Conservation (phyloP, 2,329 filamentous ascomycete species). For the Colletotrichum shisoi region DNA sequence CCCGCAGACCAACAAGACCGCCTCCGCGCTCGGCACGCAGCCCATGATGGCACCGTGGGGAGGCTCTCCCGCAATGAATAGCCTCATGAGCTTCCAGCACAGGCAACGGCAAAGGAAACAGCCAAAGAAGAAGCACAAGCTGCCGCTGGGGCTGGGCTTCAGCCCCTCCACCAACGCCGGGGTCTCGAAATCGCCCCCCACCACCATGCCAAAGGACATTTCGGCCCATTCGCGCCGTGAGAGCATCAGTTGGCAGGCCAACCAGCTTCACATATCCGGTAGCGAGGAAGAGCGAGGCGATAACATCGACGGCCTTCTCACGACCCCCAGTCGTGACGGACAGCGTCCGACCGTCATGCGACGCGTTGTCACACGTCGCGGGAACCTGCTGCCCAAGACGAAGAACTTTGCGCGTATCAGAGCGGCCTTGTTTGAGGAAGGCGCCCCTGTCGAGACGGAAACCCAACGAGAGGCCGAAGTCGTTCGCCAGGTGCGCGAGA, state of each 20-base stretch:
- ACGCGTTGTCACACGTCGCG: conserved; percentile 82
- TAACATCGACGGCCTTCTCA: conserved; percentile 57
- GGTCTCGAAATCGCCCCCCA: conserved; percentile 78
- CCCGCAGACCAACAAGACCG: conserved; percentile 74
- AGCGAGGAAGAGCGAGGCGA: conserved; percentile 78
- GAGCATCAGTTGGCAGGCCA: conserved; percentile 88
- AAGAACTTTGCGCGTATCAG: conserved; percentile 94
- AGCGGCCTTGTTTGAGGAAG: conserved; percentile 87
- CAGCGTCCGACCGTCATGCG: conserved; percentile 77
- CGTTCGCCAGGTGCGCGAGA: conserved; percentile 92
- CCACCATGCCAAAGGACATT: conserved; percentile 49
- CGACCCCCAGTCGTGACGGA: conserved; percentile 59
- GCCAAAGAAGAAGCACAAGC: conserved; percentile 62
- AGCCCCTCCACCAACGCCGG: conserved; percentile 51
- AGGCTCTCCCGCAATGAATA: conserved; percentile 75
- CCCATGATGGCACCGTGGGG: conserved; percentile 68
- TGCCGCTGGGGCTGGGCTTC: conserved; percentile 61
- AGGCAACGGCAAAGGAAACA: conserved; percentile 75
- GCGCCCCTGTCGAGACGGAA: conserved; percentile 86
- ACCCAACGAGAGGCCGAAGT: conserved; percentile 92
- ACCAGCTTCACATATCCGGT: conserved; percentile 82
- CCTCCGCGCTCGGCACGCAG: conserved; percentile 55
- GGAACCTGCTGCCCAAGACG: conserved; percentile 93
- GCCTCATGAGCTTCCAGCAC: conserved; percentile 84
- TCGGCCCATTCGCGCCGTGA: conserved; percentile 72